Percentiles rank a stretch among this genome's conserved stretches.
These are phyloP conservation scores for Tetrapisispora taiwanensis DNA, from an alignment of 805 yeast genomes.

Conservation along the genomic window DNA sequence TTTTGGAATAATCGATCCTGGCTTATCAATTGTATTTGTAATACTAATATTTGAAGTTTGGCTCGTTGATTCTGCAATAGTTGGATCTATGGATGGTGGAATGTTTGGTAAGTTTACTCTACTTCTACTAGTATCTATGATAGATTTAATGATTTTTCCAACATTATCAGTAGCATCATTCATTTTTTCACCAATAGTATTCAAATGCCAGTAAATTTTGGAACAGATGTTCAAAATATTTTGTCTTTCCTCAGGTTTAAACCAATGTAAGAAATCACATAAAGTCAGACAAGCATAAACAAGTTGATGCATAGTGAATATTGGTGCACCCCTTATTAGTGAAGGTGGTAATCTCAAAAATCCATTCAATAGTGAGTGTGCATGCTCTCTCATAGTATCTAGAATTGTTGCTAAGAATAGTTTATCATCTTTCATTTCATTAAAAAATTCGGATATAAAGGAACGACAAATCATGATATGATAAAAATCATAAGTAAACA, in stretches of 20 bases:
- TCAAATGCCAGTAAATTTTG: slow-evolving; percentile 48
- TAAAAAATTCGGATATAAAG: slow-evolving; percentile 23
- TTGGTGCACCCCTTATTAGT: slow-evolving; percentile 46
- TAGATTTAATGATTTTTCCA: slow-evolving; percentile 42
- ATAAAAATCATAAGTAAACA: slow-evolving; percentile 40
- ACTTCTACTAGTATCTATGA: slow-evolving; percentile 37
- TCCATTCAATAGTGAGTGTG: slow-evolving; percentile 37
- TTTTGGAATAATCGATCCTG: neutral
- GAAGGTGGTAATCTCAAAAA: slow-evolving; percentile 37
- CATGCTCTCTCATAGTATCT: slow-evolving; percentile 36
- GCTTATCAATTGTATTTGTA: neutral
- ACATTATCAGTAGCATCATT: slow-evolving; percentile 54
- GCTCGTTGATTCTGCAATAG: neutral
- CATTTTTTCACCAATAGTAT: slow-evolving; percentile 44
- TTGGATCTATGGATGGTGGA: slow-evolving; percentile 2
- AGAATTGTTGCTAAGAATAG: slow-evolving; percentile 24
- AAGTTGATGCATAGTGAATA: slow-evolving; percentile 40
- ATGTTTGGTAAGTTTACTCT: slow-evolving; percentile 11
- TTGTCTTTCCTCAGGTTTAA: slow-evolving; percentile 33
- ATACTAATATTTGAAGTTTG: neutral
- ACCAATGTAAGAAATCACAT: slow-evolving; percentile 37
- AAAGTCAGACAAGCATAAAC: slow-evolving; percentile 46
- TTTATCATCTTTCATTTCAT: slow-evolving; percentile 16
- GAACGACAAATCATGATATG: slow-evolving; percentile 35
- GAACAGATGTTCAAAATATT: slow-evolving; percentile 39